A percentile compares a stretch with the other conserved stretches of the same genome.
Evolutionary conservation across 2,329 filamentous ascomycete genomes (phyloP).

Genomic region (Nemania sp.): DNA sequence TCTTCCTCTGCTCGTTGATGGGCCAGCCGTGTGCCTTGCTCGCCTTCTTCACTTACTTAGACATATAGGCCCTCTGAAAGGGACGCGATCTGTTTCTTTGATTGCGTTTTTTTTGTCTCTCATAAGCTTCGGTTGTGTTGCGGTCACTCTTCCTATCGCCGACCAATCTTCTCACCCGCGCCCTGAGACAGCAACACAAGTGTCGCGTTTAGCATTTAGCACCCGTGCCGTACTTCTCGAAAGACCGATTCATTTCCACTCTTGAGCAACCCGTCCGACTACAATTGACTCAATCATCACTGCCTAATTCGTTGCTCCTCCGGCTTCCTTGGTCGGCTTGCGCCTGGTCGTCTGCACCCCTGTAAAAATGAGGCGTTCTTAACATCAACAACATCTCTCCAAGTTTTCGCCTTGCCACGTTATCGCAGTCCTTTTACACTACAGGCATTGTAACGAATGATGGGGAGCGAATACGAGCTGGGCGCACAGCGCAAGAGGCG

Average conservation of each 20-base stretch:
- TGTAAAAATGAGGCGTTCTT: slow-evolving; percentile 32
- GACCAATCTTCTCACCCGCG: background rate
- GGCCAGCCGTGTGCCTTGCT: background rate
- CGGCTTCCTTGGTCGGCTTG: background rate
- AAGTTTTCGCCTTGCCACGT: slow-evolving; percentile 2
- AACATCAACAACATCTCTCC: slow-evolving; percentile 1
- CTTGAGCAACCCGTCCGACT: too few species aligned
- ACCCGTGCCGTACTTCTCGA: background rate
- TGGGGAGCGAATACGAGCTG: slow-evolving; percentile 33
- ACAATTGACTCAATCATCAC: background rate
- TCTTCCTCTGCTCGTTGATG: background rate
- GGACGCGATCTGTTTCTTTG: background rate
- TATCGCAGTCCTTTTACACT: slow-evolving; percentile 2
- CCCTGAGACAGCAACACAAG: background rate
- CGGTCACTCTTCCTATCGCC: too few species aligned
- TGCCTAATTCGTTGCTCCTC: background rate
- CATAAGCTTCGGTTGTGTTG: too few species aligned
- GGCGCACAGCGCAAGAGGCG: slow-evolving; percentile 35
- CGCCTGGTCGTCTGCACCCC: slow-evolving; percentile 7
- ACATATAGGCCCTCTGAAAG: background rate
- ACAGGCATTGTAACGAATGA: slow-evolving; percentile 21
- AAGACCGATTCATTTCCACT: background rate
- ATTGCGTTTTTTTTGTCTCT: background rate
- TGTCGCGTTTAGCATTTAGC: background rate
- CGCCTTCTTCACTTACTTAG: too few species aligned